Evolutionary conservation across 1,284 basidiomycete genomes (phyloP), one percentile per base, ranked within the genome.

Genomic region (Takashimella tepidaria): DNA sequence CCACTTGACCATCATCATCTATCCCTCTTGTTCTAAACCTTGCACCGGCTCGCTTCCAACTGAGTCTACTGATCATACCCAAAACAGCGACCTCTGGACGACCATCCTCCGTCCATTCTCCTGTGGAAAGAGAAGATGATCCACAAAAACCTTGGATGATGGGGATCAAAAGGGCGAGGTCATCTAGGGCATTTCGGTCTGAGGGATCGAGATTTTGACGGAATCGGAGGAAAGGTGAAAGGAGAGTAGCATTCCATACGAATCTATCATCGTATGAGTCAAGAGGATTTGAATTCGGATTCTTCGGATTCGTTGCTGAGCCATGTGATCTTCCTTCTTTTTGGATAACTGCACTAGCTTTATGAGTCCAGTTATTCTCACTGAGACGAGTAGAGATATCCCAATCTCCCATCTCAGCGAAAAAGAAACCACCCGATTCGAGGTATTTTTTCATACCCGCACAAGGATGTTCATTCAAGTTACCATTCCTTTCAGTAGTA

Each of bases 21-120:
- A 99, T 88, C 0, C 96, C 96, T 54, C 96, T 83, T 3, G 93
- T 95, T 68, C 97, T 95, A 79, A 97, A 98, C 26, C 96, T 84
- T 19, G 96, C 98, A 2, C 96, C 96, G 19, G 96, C 95, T 58
- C 93, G 82, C 75, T 92, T 95, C 85, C 89, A 95, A 27, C 92
- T 88, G 6, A 98, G 79, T 23, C 95, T 81, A 8, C 88, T 91
- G 51, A 96, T 87, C 54, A 97, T 75, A 2, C 86, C 84, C 16
- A 95, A 74, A 1, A 86, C 86, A 19, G 64, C 66, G 22, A 61
- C 31, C 31, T 69, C 63, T 2, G 61, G 62, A 31, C 48, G 55
- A 1, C 57, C 11, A 83, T 85, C 53, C 86, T 76, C 25, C 53
- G 58, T 13, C 62, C 65, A 41, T 79, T 79, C 16, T 84, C 86